Conservation (phyloP, 805 yeast species). For the Metschnikowia continentalis region DNA sequence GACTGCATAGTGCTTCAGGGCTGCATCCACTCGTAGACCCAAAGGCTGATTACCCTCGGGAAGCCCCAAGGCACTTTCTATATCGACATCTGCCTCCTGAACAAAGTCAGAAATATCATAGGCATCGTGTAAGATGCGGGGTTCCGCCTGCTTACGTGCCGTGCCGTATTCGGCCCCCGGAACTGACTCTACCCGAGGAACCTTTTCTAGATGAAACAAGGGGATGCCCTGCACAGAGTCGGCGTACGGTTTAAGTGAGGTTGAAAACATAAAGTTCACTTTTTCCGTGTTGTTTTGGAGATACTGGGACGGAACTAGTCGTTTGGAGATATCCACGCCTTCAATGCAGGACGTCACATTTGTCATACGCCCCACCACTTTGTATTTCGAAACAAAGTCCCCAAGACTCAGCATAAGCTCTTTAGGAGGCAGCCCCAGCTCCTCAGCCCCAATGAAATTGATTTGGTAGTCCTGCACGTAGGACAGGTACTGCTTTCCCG, state of each 20-base stretch:
- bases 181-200: neutral
- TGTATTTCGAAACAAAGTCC: neutral
- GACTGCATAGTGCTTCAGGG: constrained; percentile 15
- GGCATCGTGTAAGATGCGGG: neutral
- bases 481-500: neutral
- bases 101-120: constrained; percentile 12
- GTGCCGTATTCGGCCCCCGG: constrained; percentile 15
- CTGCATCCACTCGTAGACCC: constrained; percentile 7
- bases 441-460: constrained; percentile 17
- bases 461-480: constrained; percentile 4
- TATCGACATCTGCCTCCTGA: neutral
- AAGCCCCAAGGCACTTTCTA: constrained; percentile 6
- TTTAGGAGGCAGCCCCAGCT: constrained; percentile 9
- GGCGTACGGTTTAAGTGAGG: constrained; percentile 13
- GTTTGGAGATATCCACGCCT: constrained; percentile 14
- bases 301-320: constrained; percentile 5
- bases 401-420: constrained; percentile 7
- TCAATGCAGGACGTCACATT: constrained; percentile 5
- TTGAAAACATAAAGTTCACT: constrained; percentile 16
- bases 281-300: constrained; percentile 8
- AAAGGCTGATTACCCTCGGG: constrained; percentile 7
- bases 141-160: constrained; percentile 5
- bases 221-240: constrained; percentile 12
- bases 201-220: constrained; percentile 11
- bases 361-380: constrained; percentile 5